Evolutionary conservation across 2,329 filamentous ascomycete genomes (phyloP).

Genomic region (Penicillium nordicum): DNA sequence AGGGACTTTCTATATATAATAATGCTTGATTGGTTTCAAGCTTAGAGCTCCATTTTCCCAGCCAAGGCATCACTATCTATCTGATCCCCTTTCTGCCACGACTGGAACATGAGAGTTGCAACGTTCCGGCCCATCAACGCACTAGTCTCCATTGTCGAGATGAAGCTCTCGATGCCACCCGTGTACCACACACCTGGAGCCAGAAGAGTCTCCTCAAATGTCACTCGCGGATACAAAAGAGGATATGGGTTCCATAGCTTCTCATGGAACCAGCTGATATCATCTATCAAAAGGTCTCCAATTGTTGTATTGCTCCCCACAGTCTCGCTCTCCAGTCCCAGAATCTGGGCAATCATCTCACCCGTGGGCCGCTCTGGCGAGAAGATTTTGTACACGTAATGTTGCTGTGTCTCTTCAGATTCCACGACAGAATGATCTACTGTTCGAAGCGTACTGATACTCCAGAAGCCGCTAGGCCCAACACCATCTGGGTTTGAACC

Average conservation of each 20-base stretch:
- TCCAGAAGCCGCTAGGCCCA: slow-evolving; percentile 78
- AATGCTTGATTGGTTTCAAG: too few relatives aligned
- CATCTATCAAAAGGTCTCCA: slow-evolving; percentile 34
- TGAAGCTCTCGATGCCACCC: slow-evolving; percentile 79
- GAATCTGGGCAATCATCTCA: slow-evolving; percentile 48
- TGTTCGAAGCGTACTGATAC: slow-evolving; percentile 69
- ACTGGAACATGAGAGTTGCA: slow-evolving; percentile 55
- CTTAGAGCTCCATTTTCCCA: not conserved
- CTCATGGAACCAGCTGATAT: slow-evolving; percentile 72
- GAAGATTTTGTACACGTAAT: slow-evolving; percentile 67
- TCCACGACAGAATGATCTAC: slow-evolving; percentile 55
- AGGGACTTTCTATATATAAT: not conserved
- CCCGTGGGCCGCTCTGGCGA: slow-evolving; percentile 51
- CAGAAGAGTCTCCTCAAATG: slow-evolving; percentile 77
- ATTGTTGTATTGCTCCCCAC: slow-evolving; percentile 29
- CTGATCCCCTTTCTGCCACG: slow-evolving; percentile 36
- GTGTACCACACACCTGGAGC: slow-evolving; percentile 55
- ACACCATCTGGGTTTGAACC: slow-evolving; percentile 51
- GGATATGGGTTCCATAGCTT: slow-evolving; percentile 84
- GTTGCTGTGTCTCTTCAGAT: slow-evolving; percentile 29
- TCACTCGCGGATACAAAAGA: slow-evolving; percentile 74
- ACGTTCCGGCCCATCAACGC: slow-evolving; percentile 75
- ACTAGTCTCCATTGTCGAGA: slow-evolving; percentile 96
- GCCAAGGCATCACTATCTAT: not conserved
- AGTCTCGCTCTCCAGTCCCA: slow-evolving; percentile 41